Evolutionary conservation across 1,284 basidiomycete genomes (phyloP).

Genomic region (Naganishia cerealis): DNA sequence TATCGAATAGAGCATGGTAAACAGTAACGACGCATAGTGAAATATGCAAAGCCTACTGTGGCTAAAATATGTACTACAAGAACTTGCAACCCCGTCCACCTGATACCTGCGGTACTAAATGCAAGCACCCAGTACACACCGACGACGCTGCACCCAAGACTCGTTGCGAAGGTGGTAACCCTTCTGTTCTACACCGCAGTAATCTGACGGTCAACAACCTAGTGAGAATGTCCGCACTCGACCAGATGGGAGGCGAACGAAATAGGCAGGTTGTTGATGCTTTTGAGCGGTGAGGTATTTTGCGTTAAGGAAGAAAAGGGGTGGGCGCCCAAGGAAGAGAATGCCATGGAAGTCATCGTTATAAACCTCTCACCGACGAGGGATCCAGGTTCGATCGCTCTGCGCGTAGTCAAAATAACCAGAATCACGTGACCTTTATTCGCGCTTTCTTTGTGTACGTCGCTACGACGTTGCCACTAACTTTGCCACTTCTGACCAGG

Average conservation of each 20-base stretch:
- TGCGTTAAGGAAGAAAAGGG: slow-evolving; percentile 21
- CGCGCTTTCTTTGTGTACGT: slow-evolving; percentile 15
- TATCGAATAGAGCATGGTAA: background rate
- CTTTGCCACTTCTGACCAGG: too few relatives aligned
- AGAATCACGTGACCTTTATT: slow-evolving; percentile 1
- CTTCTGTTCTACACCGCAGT: slow-evolving; percentile 29
- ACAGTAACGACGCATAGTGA: background rate
- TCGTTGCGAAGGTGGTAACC: slow-evolving; percentile 31
- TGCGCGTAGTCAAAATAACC: slow-evolving; percentile 14
- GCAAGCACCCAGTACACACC: slow-evolving; percentile 25
- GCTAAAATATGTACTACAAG: slow-evolving; percentile 30
- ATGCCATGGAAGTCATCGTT: slow-evolving; percentile 5
- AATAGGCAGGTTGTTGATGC: slow-evolving; percentile 30
- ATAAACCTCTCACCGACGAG: slow-evolving; percentile 6
- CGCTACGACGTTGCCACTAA: background rate
- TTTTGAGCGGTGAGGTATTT: slow-evolving; percentile 31
- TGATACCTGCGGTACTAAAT: slow-evolving; percentile 17
- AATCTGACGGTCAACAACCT: slow-evolving; percentile 33
- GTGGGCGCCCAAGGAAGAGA: background rate
- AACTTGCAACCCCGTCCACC: slow-evolving; percentile 34
- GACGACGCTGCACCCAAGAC: slow-evolving; percentile 35
- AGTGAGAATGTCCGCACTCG: slow-evolving; percentile 27
- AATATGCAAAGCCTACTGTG: background rate
- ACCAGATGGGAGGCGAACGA: slow-evolving; percentile 28
- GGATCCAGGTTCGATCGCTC: slow-evolving; percentile 15